Evolutionary conservation across 1,284 basidiomycete species (phyloP).

Genomic region (Marasmius tenuissimus): DNA sequence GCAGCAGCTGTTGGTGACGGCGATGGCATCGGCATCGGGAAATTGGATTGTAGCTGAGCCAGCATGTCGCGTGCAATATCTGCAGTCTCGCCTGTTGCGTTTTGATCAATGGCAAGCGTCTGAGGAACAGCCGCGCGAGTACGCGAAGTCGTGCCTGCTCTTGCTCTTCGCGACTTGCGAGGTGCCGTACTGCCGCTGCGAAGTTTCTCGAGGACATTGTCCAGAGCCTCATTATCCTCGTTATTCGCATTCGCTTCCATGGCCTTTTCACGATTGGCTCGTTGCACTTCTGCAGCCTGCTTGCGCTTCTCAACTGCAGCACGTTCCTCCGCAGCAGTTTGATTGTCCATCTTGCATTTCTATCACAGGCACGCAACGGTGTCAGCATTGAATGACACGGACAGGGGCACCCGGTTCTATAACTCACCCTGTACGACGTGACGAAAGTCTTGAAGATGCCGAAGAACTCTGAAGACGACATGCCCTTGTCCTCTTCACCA

Average conservation of each 20-base stretch:
- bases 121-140: constrained; percentile 37
- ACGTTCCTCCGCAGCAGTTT: constrained; percentile 65
- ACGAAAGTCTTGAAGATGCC: constrained; percentile 94
- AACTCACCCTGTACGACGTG: constrained; percentile 81
- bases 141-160: constrained; percentile 38
- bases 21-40: constrained; percentile 36
- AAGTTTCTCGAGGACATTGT: constrained; percentile 73
- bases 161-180: constrained; percentile 55
- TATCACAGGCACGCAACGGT: constrained; percentile 28
- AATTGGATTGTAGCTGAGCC: constrained; percentile 66
- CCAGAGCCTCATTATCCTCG: constrained; percentile 68
- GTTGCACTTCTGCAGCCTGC: constrained; percentile 62
- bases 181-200: constrained; percentile 65
- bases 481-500: constrained; percentile 87
- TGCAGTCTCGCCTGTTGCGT: constrained; percentile 45
- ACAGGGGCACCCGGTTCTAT: not conserved
- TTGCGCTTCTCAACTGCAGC: constrained; percentile 64
- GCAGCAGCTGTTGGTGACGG: constrained; percentile 35
- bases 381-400: constrained; percentile 9
- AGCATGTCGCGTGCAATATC: constrained; percentile 74
- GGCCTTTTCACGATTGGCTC: constrained; percentile 53
- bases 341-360: constrained; percentile 87
- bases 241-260: constrained; percentile 41
- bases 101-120: constrained; percentile 38
- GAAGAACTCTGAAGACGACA: constrained; percentile 87